These are phyloP conservation scores for Petunia hybrid DNA, from an alignment of 305 asterid genomes.

Conservation along the genomic window DNA sequence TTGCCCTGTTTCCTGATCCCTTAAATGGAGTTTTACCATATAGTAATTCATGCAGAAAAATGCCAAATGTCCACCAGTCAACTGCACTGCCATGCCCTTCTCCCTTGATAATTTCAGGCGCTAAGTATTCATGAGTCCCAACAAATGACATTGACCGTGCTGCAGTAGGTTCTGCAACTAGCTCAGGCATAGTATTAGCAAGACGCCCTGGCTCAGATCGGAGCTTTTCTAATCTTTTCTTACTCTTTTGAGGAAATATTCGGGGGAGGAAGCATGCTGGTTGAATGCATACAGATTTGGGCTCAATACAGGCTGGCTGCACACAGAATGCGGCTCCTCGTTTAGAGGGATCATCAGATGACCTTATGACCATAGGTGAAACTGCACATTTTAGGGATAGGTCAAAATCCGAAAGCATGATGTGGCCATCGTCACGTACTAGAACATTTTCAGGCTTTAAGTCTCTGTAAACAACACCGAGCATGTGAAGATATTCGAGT, in stretches of 20 bases:
- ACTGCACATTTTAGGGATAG: constrained; percentile 88
- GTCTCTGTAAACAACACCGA: constrained; percentile 93
- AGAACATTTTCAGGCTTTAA: constrained; percentile 93
- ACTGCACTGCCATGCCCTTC: constrained; percentile 99
- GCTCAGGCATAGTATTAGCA: constrained; percentile 71
- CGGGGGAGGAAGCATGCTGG: constrained; percentile 92
- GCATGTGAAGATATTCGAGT: constrained; percentile 97
- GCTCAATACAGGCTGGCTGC: constrained; percentile 88
- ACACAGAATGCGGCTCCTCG: constrained; percentile 76
- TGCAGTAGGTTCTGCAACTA: constrained; percentile 90
- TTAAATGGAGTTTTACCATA: constrained; percentile 94
- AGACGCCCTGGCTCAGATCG: constrained; percentile 50
- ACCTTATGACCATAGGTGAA: constrained; percentile 84
- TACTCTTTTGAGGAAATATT: constrained; percentile 65
- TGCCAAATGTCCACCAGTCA: constrained; percentile 98
- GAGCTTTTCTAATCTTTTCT: constrained; percentile 61
- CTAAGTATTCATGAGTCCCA: constrained; percentile 93
- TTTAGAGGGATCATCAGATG: constrained; percentile 62
- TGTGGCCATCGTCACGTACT: constrained; percentile 97
- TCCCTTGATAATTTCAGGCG: constrained; percentile 92
- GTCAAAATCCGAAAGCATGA: constrained; percentile 96
- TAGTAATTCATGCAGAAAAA: constrained; percentile 80
- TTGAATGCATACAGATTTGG: constrained; percentile 79
- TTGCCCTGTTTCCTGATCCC: constrained; percentile 91
- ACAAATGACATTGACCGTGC: constrained; percentile 97